Conservation (phyloP, 2,329 filamentous ascomycete species). For the Coniella lustricola region DNA sequence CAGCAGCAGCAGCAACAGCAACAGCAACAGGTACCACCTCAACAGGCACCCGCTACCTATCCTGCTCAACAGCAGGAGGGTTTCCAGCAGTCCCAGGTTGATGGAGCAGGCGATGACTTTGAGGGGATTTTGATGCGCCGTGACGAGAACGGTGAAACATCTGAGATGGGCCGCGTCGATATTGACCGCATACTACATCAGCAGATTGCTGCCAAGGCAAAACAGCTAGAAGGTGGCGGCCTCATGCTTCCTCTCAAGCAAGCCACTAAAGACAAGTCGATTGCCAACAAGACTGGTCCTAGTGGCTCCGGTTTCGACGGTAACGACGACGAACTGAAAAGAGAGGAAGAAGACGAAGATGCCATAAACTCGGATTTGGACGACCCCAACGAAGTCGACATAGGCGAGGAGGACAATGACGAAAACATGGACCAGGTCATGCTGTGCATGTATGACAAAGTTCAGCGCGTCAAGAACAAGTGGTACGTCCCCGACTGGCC, state of each 20-base stretch:
- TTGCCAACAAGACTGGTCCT: constrained; percentile 19
- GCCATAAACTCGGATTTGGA: constrained; percentile 98
- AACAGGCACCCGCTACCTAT: constrained; percentile 1
- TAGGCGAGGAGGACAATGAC: constrained; percentile 81
- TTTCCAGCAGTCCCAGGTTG: constrained; percentile 55
- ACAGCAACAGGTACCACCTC: neutral
- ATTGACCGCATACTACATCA: constrained; percentile 65
- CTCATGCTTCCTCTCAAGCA: constrained; percentile 66
- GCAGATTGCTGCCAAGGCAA: constrained; percentile 58
- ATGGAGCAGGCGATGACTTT: constrained; percentile 59
- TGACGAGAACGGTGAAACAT: constrained; percentile 44
- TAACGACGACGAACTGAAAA: constrained; percentile 55
- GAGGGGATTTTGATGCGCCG: constrained; percentile 54
- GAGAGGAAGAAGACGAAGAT: constrained; percentile 71
- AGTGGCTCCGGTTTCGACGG: constrained; percentile 52
- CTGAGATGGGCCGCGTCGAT: constrained; percentile 51
- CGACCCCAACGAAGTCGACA: constrained; percentile 79
- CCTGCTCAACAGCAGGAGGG: constrained; percentile 31
- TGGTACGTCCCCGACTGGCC: constrained; percentile 48
- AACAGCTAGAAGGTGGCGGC: constrained; percentile 65
- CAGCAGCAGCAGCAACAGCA: neutral
- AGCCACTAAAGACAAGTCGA: constrained; percentile 34
- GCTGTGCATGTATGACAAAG: constrained; percentile 99
- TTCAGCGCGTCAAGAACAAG: constrained; percentile 98
- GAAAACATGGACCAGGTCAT: constrained; percentile 83